Conservation (phyloP, 306 rosid genomes). For the Quercus ilex region DNA sequence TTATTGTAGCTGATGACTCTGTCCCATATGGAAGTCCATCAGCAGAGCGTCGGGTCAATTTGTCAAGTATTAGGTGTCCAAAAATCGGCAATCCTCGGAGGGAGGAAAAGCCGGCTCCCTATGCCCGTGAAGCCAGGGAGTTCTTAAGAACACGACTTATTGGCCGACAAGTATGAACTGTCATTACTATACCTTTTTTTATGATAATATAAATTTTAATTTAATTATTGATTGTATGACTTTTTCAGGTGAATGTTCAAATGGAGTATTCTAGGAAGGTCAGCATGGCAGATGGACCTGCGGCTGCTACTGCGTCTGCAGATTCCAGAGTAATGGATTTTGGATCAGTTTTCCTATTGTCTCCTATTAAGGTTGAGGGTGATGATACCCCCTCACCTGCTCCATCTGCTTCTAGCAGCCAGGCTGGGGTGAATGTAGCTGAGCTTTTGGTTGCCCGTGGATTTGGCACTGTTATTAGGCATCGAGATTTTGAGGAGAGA, state of each 20-base stretch:
- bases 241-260: slow-evolving; percentile 79
- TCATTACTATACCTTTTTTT: not conserved
- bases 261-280: slow-evolving; percentile 96
- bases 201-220: slow-evolving; percentile 3
- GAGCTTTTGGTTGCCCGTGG: slow-evolving; percentile 83
- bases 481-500: slow-evolving; percentile 98
- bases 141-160: slow-evolving; percentile 87
- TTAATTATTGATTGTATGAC: slow-evolving; percentile 12
- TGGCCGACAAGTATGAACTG: slow-evolving; percentile 74
- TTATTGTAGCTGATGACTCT: slow-evolving; percentile 93
- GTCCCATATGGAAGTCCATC: slow-evolving; percentile 81
- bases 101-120: slow-evolving; percentile 96
- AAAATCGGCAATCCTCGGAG: slow-evolving; percentile 96
- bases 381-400: slow-evolving; percentile 57
- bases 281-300: slow-evolving; percentile 51
- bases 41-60: slow-evolving; percentile 96
- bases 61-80: slow-evolving; percentile 97
- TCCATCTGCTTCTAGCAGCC: slow-evolving; percentile 46
- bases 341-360: slow-evolving; percentile 74
- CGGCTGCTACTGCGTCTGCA: slow-evolving; percentile 43
- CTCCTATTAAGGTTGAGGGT: slow-evolving; percentile 58
- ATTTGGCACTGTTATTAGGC: slow-evolving; percentile 87
- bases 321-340: slow-evolving; percentile 97
- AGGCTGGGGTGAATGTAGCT: slow-evolving; percentile 64
- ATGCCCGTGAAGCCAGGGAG: slow-evolving; percentile 99